A percentile compares a stretch with the other conserved stretches of the same genome.
phyloP scores from a whole-genome alignment of 1,284 basidiomycete genomes.

The Leccinum fallax region DNA sequence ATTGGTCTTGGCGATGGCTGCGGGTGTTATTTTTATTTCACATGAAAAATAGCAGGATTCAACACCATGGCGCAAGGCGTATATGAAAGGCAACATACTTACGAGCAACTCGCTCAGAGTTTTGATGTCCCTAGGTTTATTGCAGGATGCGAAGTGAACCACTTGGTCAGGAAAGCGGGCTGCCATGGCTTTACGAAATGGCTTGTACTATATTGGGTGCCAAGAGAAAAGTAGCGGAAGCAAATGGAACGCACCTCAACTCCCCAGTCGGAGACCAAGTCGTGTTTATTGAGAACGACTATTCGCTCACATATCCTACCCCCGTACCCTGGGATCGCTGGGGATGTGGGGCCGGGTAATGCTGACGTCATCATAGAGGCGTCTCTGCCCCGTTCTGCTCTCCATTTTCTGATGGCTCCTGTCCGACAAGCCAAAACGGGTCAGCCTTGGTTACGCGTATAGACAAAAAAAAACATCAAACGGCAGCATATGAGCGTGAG shows the following conservation, averaged over 20 bases:
- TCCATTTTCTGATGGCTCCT: constrained; percentile 67
- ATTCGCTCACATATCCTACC: constrained; percentile 73
- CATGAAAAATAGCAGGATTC: constrained; percentile 1
- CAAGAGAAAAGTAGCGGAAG: constrained; percentile 8
- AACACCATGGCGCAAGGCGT: neutral
- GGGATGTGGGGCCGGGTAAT: constrained; percentile 6
- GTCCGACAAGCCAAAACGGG: constrained; percentile 21
- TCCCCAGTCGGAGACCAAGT: constrained; percentile 85
- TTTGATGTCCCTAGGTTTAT: constrained; percentile 63
- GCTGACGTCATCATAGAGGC: constrained; percentile 39
- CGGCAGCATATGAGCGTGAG: constrained; percentile 24
- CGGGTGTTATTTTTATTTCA: constrained; percentile 1
- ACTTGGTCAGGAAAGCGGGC: constrained; percentile 67
- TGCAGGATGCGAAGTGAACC: constrained; percentile 71
- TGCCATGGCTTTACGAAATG: constrained; percentile 69
- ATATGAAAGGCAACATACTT: constrained; percentile 53
- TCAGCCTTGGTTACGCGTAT: constrained; percentile 5
- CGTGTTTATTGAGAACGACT: constrained; percentile 92
- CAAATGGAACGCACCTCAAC: constrained; percentile 63
- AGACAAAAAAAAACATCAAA: constrained; percentile 11
- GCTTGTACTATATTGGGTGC: constrained; percentile 43
- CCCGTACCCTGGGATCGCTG: constrained; percentile 23
- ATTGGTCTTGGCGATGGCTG: constrained; percentile 71
- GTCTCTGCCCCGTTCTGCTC: constrained; percentile 59
- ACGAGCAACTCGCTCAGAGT: constrained; percentile 65